Base-by-base conservation (phyloP, 164 flowering plant species). In the Taxillus chinensis region DNA sequence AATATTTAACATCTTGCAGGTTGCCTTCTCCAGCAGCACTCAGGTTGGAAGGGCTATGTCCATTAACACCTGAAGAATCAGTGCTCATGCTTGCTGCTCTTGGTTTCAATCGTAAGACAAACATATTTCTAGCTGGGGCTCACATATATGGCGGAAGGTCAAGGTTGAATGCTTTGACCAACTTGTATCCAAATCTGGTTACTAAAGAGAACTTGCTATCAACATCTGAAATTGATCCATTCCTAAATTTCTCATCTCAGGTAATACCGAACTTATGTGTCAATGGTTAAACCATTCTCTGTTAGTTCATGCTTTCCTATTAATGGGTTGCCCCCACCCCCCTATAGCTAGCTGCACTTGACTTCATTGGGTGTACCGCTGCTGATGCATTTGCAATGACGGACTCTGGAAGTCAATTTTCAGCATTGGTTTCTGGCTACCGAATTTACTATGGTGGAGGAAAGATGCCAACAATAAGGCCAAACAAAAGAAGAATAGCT, bases 11-110 rank as follows among this genome's bases (percentile, higher is more conserved):
- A 52, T 62, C 16, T 62, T 74, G 67, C 84, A 93, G 99, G 82
- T 66, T 91, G 49, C 99, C 91, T 67, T 81, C 99, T 67, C 83
- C 99, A 65, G 77, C 64, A 62, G 78, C 16, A 45, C 79, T 95
- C 52, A 83, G 92, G 60, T 67, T 82, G 40, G 99, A 95, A 72
- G 99, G 99, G 16, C 68, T 83, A 61, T 95, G 99, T 65, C 97
- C 99, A 55, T 75, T 95, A 67, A 83, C 95, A 70, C 99, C 99
- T 61, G 99, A 95, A 78, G 99, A 95, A 75, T 84, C 96, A 27
- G 89, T 82, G 10, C 92, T 95, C 64, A 83, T 87, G 96, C 90
- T 91, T 61, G 90, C 96, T 40, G 95, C 85, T 67, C 93, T 95
- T 64, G 99, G 99, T 67, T 85, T 95, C 77, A 83, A 79, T 43